Percentiles rank a stretch among this genome's conserved stretches.
These are phyloP conservation scores for Termitomyces sp. DNA, from an alignment of 768 basidiomycete species.

Conservation along the genomic window DNA sequence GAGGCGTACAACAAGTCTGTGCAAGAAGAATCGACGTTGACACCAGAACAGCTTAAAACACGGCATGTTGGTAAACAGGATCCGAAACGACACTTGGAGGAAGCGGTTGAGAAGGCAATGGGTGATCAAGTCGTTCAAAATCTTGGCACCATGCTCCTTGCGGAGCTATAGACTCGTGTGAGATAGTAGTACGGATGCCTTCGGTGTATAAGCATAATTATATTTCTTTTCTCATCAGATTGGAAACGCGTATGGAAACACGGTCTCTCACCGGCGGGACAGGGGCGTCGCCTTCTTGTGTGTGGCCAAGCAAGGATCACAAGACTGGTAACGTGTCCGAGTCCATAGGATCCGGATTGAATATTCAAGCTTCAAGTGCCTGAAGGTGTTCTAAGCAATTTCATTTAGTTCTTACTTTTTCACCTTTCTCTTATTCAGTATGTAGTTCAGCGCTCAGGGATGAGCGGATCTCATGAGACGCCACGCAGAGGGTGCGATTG, in stretches of 20 bases:
- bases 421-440: not conserved
- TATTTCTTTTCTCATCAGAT: slow-evolving; percentile 5
- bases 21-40: slow-evolving; percentile 95
- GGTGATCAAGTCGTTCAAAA: slow-evolving; percentile 96
- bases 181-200: slow-evolving; percentile 3
- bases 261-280: slow-evolving; percentile 4
- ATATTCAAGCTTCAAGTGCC: slow-evolving; percentile 3
- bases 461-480: too few relatives aligned
- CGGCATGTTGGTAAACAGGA: slow-evolving; percentile 97
- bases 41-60: slow-evolving; percentile 91
- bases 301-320: slow-evolving; percentile 20
- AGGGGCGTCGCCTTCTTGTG: slow-evolving; percentile 3
- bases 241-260: slow-evolving; percentile 7
- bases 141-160: slow-evolving; percentile 90
- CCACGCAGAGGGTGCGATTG: not conserved
- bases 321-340: slow-evolving; percentile 29
- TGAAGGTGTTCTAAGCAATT: not conserved
- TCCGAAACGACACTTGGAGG: slow-evolving; percentile 96
- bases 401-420: not conserved
- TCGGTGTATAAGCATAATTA: slow-evolving; percentile 13
- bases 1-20: slow-evolving; percentile 97
- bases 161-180: slow-evolving; percentile 63
- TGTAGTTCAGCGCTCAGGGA: too few relatives aligned
- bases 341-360: slow-evolving; percentile 4
- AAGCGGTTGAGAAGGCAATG: slow-evolving; percentile 97